A percentile compares a stretch with the other conserved stretches of the same genome.
phyloP scores from a whole-genome alignment of 768 basidiomycete species.

The Tulasnella sp. region DNA sequence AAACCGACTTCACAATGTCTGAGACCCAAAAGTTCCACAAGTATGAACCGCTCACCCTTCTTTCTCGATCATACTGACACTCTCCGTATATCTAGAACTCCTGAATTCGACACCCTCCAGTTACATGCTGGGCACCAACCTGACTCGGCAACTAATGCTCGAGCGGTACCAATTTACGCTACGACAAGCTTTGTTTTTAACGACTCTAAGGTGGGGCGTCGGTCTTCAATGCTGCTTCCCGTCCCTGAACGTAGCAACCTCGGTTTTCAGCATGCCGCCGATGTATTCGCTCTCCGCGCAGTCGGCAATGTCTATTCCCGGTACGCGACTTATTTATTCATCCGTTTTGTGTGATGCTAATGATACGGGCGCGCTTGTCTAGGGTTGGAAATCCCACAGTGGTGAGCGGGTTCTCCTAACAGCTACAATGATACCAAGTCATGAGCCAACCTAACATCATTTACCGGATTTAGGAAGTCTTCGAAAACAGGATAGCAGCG shows the following conservation, averaged over 20 bases:
- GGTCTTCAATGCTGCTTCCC: neutral
- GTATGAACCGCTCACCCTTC: no score
- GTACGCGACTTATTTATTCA: constrained; percentile 10
- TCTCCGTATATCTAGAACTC: neutral
- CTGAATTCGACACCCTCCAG: constrained; percentile 65
- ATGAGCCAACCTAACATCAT: no score
- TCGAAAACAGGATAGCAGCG: constrained; percentile 72
- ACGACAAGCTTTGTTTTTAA: constrained; percentile 70
- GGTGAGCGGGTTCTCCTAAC: constrained; percentile 37
- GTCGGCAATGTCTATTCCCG: constrained; percentile 60
- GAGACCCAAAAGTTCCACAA: no score
- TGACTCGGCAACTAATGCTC: constrained; percentile 37
- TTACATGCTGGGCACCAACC: constrained; percentile 69
- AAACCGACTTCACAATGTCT: no score
- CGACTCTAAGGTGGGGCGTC: constrained; percentile 50
- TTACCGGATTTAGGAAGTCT: constrained; percentile 55
- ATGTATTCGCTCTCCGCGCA: constrained; percentile 63
- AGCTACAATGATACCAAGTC: no score
- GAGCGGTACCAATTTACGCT: constrained; percentile 75
- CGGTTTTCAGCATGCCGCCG: constrained; percentile 56
- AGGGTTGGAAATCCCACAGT: constrained; percentile 65
- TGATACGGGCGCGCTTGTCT: neutral
- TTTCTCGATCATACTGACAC: neutral
- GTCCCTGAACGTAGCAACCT: neutral
- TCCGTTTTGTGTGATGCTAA: neutral